A percentile compares a stretch with the other conserved stretches of the same genome.
These are phyloP conservation scores for Torulaspora gathmanii DNA, from an alignment of 805 yeast species.

Conservation along the genomic window DNA sequence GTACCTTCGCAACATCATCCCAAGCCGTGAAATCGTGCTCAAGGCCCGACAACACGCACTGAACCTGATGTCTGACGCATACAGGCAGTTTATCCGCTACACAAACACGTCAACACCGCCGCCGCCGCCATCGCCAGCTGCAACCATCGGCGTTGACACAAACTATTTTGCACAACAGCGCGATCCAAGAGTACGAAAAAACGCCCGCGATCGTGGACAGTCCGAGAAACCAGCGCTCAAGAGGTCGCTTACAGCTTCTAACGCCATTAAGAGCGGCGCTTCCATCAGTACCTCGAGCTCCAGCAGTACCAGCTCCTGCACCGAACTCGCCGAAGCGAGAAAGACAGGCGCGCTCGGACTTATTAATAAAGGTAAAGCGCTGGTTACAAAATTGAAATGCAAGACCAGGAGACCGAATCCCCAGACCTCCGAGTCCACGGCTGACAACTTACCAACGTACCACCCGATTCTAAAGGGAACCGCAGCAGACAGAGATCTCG, in stretches of 20 bases:
- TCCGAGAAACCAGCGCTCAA: background rate
- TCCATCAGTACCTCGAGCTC: constrained; percentile 5
- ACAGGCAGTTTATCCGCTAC: constrained; percentile 17
- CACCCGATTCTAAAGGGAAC: constrained; percentile 1
- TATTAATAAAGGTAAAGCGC: constrained; percentile 10
- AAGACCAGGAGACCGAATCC: constrained; percentile 10
- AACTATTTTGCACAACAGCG: constrained; percentile 1
- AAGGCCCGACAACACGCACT: constrained; percentile 27
- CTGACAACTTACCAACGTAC: constrained; percentile 2
- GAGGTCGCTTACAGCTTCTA: background rate
- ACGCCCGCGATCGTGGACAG: background rate
- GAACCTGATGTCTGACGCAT: constrained; percentile 28
- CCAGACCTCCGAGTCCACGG: constrained; percentile 6
- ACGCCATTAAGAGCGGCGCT: background rate
- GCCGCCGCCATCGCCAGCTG: constrained; percentile 5
- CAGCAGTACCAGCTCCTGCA: constrained; percentile 5
- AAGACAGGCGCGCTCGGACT: constrained; percentile 7
- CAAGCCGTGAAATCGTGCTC: constrained; percentile 18
- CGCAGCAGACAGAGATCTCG: constrained; percentile 6
- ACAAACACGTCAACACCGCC: constrained; percentile 2
- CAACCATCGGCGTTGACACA: background rate
- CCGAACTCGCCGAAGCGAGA: constrained; percentile 3
- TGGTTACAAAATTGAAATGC: constrained; percentile 8
- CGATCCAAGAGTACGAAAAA: constrained; percentile 1
- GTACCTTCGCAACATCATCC: constrained; percentile 12